These are phyloP conservation scores for Phlebopus sp. DNA, from an alignment of 1,284 basidiomycete genomes.

Conservation along the genomic window DNA sequence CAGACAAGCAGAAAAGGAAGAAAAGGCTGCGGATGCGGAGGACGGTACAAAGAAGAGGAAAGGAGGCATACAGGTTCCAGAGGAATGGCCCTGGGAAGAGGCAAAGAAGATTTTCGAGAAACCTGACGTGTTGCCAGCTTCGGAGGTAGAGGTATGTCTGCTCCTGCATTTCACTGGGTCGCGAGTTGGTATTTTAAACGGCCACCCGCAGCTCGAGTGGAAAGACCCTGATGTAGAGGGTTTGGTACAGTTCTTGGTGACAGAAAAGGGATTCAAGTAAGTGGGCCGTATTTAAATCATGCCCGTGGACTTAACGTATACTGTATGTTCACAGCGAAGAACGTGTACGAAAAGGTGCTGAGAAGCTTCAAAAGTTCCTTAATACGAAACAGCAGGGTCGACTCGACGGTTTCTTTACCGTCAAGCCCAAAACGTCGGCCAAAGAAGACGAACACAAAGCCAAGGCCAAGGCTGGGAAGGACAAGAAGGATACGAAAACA, in stretches of 20 bases:
- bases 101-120: constrained; percentile 88
- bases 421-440: constrained; percentile 51
- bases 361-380: constrained; percentile 87
- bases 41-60: constrained; percentile 51
- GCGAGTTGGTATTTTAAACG: background rate
- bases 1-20: constrained; percentile 53
- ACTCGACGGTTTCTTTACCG: constrained; percentile 92
- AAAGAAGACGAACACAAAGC: constrained; percentile 41
- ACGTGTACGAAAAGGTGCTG: constrained; percentile 91
- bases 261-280: constrained; percentile 96
- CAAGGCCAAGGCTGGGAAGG: constrained; percentile 28
- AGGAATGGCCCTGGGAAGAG: constrained; percentile 95
- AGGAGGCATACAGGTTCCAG: constrained; percentile 80
- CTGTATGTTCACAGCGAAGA: constrained; percentile 70
- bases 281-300: constrained; percentile 6
- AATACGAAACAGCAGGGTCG: constrained; percentile 95
- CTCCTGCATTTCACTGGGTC: background rate
- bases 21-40: constrained; percentile 42
- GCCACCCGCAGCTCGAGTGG: constrained; percentile 80
- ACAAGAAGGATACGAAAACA: constrained; percentile 26
- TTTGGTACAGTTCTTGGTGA: constrained; percentile 91
- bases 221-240: constrained; percentile 91
- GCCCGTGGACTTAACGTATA: constrained; percentile 3
- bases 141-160: constrained; percentile 75
- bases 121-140: constrained; percentile 86